Conservation (phyloP, 2,329 filamentous ascomycete genomes). For the Aspergillus unguis region DNA sequence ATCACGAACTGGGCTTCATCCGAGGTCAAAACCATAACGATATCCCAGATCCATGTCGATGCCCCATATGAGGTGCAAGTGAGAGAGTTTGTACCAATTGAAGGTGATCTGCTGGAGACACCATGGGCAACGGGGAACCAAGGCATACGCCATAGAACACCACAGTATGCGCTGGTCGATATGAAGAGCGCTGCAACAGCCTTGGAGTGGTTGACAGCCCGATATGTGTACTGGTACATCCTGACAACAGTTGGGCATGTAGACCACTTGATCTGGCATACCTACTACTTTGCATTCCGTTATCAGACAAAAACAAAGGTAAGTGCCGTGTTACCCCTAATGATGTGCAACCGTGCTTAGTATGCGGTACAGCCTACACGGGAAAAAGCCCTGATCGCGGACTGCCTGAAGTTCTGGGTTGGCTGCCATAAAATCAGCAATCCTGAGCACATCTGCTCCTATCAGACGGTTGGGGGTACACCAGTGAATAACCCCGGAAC, state of each 20-base stretch:
- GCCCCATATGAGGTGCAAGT: conserved; percentile 11
- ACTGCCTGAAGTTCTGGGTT: conserved; percentile 12
- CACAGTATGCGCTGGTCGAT: conserved; percentile 8
- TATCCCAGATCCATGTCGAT: conserved; percentile 9
- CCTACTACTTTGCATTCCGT: conserved; percentile 12
- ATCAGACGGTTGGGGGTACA: conserved; percentile 2
- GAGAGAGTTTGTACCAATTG: conserved; percentile 7
- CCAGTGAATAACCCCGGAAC: conserved; percentile 6
- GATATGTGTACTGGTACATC: conserved; percentile 10
- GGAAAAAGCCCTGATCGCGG: conserved; percentile 8
- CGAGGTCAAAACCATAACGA: conserved; percentile 8
- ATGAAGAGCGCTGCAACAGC: conserved; percentile 7
- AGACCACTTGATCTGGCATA: conserved; percentile 12
- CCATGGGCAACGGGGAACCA: conserved; percentile 2
- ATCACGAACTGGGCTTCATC: conserved; percentile 13
- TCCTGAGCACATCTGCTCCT: conserved; percentile 8
- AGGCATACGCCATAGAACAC: conserved; percentile 7
- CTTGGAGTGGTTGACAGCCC: conserved; percentile 6
- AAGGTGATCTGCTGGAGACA: conserved; percentile 11
- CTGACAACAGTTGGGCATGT: conserved; percentile 1
- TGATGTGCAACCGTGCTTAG: conserved; percentile 4
- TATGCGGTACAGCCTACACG: background rate
- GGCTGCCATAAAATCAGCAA: conserved; percentile 12
- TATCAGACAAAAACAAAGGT: conserved; percentile 13
- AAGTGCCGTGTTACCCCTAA: background rate